Evolutionary conservation across 495 filamentous ascomycete species (phyloP), one percentile per base, ranked within the genome.

Genomic region (Cetradonia linearis): DNA sequence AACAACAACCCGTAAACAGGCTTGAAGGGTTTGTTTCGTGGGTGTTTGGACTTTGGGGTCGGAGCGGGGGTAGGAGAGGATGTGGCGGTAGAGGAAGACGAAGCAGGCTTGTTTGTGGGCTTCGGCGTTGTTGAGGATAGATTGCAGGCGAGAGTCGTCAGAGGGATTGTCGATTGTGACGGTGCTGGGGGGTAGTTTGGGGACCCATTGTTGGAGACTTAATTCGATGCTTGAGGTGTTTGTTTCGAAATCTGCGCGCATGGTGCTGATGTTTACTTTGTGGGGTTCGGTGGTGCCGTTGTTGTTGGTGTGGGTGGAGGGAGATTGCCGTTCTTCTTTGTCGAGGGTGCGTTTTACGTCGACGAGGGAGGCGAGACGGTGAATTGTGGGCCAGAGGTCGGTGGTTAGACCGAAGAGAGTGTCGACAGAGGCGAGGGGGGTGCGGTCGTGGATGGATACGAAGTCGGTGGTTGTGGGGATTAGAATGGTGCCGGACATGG

Each of bases 331-430:
- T 25, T 77, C 69, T 27, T 79, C 76, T 16, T 65, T 68, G 46
- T 78, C 71, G 46, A 83, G 70, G 31, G 77, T 76, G 16, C 64
- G 71, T 61, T 82, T 81, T 10, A 79, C 71, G 1, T 75, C 76
- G 7, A 77, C 70, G 3, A 85, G 70, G 62, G 76, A 76, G 2
- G 81, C 81, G 8, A 85, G 72, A 2, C 82, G 78, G 65, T 85
- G 80, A 62, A 83, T 81, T 44, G 84, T 77, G 31, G 81, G 82
- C 82, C 82, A 85, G 0, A 85, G 66, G 33, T 82, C 81, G 9
- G 79, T 81, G 14, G 80, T 76, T 69, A 85, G 77, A 31, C 82
- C 82, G n/a, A 84, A 74, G 11, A 85, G 73, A 16, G 80, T 81
- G 63, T 85, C 82, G 16, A 83, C 78, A 34, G 77, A 73, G 3